These are phyloP conservation scores for Beauveria pseudobassiana DNA, from an alignment of 2,329 filamentous ascomycete genomes.

Conservation along the genomic window DNA sequence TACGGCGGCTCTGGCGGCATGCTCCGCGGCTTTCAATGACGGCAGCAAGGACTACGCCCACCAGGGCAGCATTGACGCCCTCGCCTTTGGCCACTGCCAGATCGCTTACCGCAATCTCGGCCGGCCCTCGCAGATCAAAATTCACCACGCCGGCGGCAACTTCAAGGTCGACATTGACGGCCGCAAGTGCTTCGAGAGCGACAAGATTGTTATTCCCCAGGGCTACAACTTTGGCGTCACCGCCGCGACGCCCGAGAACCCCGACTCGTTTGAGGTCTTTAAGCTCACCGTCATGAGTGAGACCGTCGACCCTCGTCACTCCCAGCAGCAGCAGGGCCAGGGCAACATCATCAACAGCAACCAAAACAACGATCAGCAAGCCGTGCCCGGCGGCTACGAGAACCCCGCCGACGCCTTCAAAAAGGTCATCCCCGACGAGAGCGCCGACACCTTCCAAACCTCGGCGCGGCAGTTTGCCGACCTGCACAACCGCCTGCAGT, in stretches of 20 bases:
- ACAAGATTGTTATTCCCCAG: conserved; percentile 67
- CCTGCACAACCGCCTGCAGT: conserved; percentile 75
- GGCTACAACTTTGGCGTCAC: conserved; percentile 84
- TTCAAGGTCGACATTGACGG: conserved; percentile 80
- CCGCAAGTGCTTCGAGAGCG: conserved; percentile 72
- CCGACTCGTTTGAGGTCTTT: conserved; percentile 91
- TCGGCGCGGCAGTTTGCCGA: conserved; percentile 67
- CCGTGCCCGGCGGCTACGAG: not conserved
- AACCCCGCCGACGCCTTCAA: conserved; percentile 26
- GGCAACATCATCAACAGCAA: conserved; percentile 19
- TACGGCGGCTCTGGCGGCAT: conserved; percentile 72
- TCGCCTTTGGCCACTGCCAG: conserved; percentile 89
- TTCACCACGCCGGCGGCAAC: conserved; percentile 54
- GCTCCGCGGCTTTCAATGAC: conserved; percentile 88
- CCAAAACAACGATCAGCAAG: conserved; percentile 19
- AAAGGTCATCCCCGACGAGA: conserved; percentile 38
- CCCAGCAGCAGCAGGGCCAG: conserved; percentile 18
- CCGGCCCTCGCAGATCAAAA: conserved; percentile 68
- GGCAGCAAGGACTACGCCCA: conserved; percentile 71
- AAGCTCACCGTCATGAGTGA: conserved; percentile 70
- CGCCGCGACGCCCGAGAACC: conserved; percentile 80
- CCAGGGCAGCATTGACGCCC: conserved; percentile 68
- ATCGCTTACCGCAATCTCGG: conserved; percentile 90
- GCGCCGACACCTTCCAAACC: conserved; percentile 39
- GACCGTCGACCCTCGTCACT: conserved; percentile 19